phyloP scores from a whole-genome alignment of 805 yeast species.

The Candida methanosorbosa region DNA sequence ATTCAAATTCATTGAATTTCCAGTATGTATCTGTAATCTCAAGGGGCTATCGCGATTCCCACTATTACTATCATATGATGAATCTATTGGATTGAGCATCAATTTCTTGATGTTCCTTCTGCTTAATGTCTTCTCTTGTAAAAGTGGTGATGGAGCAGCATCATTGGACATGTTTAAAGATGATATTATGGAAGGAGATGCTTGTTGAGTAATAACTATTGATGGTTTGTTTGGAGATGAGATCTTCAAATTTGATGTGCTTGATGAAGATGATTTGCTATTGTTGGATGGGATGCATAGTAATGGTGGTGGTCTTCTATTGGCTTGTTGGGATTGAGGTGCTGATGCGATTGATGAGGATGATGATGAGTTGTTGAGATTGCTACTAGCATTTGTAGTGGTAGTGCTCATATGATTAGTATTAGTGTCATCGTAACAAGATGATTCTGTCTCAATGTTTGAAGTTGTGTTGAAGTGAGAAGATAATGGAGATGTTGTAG shows the following conservation, averaged over 20 bases:
- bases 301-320: constrained; percentile 8
- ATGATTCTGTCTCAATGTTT: neutral
- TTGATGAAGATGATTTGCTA: neutral
- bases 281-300: constrained; percentile 1
- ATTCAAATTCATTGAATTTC: neutral
- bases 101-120: constrained; percentile 53
- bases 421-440: too few species aligned
- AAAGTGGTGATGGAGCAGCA: constrained; percentile 10
- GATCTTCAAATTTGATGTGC: neutral
- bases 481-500: neutral
- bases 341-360: neutral
- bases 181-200: constrained; percentile 1
- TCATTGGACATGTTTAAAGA: constrained; percentile 3
- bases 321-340: neutral
- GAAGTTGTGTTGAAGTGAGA: too few species aligned
- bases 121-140: constrained; percentile 34
- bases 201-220: constrained; percentile 2
- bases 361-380: too few species aligned
- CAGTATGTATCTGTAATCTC: neutral
- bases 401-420: too few species aligned
- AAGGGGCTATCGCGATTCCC: neutral
- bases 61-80: neutral
- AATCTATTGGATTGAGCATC: constrained; percentile 23
- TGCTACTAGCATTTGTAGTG: too few species aligned
- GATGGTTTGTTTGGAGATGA: constrained; percentile 1